Evolutionary conservation across 2,329 filamentous ascomycete species (phyloP), one percentile per base, ranked within the genome.

Genomic region (Phialophora chinensis): DNA sequence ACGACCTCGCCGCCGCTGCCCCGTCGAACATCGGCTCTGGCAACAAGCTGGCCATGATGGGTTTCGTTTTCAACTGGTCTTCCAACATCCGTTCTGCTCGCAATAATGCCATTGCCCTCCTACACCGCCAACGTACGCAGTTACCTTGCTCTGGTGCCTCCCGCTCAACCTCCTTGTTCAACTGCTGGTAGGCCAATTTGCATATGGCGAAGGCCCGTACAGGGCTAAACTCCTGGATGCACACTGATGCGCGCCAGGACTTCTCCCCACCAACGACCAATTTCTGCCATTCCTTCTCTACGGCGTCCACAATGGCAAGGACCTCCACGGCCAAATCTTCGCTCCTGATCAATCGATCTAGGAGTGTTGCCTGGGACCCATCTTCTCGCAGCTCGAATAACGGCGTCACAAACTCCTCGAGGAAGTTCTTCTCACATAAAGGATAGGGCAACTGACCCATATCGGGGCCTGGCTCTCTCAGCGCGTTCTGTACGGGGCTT

Each of bases 371-470:
- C 38, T 44, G 14, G 17, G 38, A 20, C 5, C 38, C 17, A n/a
- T 23, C 23, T 20, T 25, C 20, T 33, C 44, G 53, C 53, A 31
- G 17, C n/a, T 57, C 25, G 20, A 57, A 63, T 20, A 50, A 50
- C 12, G 53, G 53, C 27, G 12, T 14, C 2, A 58, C 61, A 38
- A 33, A 63, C 29, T 38, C 12, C 4, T 23, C 29, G 17, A 50
- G 29, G 53, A 63, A 58, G 5, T n/a, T 27, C 10, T 10, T 27
- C 20, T 63, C 29, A 20, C 31, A 14, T 2, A 63, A 29, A n/a
- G 61, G 61, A 29, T 50, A 50, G 12, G 61, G 61, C 25, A 58
- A 38, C 3, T 7, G 58, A 8, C 2, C 49, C 14, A 52, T 52
- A 23, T 29, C 49, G 23, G 20, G 49, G 10, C 49, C 20, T 8